Conservation (phyloP, 371 early-diverging fungal species). For the Gilbertella persicaria region DNA sequence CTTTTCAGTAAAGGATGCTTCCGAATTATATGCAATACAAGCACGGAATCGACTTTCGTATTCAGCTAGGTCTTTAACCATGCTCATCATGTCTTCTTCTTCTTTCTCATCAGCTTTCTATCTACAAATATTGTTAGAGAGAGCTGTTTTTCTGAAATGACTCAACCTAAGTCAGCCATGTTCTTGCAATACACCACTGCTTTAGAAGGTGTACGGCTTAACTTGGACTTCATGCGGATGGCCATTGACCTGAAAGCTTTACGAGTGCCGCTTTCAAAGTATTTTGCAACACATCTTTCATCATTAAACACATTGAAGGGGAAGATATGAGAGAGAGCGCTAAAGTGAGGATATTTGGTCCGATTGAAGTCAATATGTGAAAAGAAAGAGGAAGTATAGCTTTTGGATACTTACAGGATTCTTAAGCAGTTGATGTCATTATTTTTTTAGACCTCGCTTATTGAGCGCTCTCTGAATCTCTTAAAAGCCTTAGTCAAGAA, state of each 20-base stretch:
- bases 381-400: conserved; percentile 38
- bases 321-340: conserved; percentile 16
- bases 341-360: conserved; percentile 10
- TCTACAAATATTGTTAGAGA: conserved; percentile 14
- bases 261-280: conserved; percentile 9
- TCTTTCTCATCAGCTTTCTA: conserved; percentile 6
- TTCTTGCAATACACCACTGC: conserved; percentile 20
- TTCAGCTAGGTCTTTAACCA: conserved; percentile 12
- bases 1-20: conserved; percentile 11
- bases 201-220: conserved; percentile 14
- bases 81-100: conserved; percentile 12
- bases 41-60: conserved; percentile 3
- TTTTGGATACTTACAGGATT: conserved; percentile 20
- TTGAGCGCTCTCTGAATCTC: conserved; percentile 9
- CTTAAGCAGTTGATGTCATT: conserved; percentile 12
- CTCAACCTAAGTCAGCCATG: conserved; percentile 18
- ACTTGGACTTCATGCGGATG: conserved; percentile 4
- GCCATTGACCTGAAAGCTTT: conserved; percentile 10
- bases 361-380: conserved; percentile 8
- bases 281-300: conserved; percentile 12
- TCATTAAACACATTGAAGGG: conserved; percentile 15
- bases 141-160: conserved; percentile 9
- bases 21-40: conserved; percentile 5
- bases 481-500: conserved; percentile 11
- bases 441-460: conserved; percentile 8